phyloP scores from a whole-genome alignment of 495 filamentous ascomycete genomes.

The Trichoderma asperelloides region DNA sequence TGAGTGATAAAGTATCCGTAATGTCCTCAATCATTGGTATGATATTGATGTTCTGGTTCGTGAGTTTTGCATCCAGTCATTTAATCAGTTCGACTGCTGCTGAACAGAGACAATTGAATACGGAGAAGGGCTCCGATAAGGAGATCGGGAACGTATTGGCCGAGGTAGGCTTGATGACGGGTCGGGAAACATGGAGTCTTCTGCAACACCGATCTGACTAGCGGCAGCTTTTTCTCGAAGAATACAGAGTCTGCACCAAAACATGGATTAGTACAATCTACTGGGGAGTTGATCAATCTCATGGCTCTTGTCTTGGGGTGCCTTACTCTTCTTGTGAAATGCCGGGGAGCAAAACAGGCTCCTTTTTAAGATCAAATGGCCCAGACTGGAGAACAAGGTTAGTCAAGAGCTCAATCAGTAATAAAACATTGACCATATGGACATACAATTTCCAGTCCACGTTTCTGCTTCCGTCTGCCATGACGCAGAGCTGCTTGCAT shows the following conservation, averaged over 20 bases:
- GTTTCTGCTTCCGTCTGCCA: neutral
- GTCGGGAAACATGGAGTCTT: slow-evolving; percentile 12
- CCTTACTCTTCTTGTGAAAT: slow-evolving; percentile 36
- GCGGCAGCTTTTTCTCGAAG: slow-evolving; percentile 37
- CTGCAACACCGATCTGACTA: slow-evolving; percentile 23
- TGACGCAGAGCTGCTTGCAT: neutral
- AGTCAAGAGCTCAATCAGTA: slow-evolving; percentile 3
- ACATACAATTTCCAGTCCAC: neutral
- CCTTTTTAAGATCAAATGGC: slow-evolving; percentile 38
- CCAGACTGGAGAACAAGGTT: slow-evolving; percentile 28
- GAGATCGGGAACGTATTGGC: neutral
- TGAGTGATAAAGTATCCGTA: neutral
- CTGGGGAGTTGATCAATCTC: neutral
- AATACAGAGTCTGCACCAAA: slow-evolving; percentile 20
- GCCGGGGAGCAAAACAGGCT: slow-evolving; percentile 28
- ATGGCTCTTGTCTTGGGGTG: neutral
- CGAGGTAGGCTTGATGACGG: slow-evolving; percentile 1
- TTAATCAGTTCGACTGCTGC: neutral
- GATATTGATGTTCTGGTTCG: neutral
- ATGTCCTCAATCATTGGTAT: neutral
- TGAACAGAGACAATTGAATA: neutral
- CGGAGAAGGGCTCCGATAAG: neutral
- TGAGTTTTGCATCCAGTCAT: neutral
- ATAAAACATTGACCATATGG: neutral
- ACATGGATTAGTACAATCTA: neutral